Evolutionary conservation across 345 rosid genomes (phyloP).

Genomic region (Sonneratia alba): DNA sequence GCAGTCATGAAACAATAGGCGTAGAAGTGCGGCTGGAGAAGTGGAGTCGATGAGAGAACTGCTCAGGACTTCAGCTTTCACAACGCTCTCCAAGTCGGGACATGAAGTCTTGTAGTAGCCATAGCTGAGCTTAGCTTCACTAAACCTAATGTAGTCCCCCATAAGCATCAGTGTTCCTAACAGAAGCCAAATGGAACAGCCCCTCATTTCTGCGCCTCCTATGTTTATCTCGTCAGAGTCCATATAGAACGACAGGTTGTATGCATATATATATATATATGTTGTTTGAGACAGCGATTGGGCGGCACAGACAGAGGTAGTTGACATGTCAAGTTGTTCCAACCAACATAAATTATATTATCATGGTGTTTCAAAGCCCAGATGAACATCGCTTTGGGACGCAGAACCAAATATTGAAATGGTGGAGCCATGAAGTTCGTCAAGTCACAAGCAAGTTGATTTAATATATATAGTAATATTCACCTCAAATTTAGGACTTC

Average conservation of each 20-base stretch:
- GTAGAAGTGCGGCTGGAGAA: slow-evolving; percentile 21
- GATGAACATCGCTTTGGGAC: too few relatives aligned
- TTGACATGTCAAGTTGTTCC: not conserved
- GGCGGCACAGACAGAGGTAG: not conserved
- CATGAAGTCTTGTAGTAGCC: slow-evolving; percentile 23
- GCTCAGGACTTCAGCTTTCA: slow-evolving; percentile 14
- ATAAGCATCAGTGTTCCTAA: slow-evolving; percentile 7
- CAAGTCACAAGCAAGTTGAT: too few relatives aligned
- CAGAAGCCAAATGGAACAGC: not conserved
- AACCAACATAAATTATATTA: not conserved
- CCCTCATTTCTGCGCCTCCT: slow-evolving; percentile 4
- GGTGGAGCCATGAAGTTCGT: too few relatives aligned
- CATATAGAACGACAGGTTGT: not conserved
- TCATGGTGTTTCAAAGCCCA: too few relatives aligned
- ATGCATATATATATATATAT: not conserved
- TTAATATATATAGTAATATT: too few relatives aligned
- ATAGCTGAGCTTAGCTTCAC: slow-evolving; percentile 21
- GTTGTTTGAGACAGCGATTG: not conserved
- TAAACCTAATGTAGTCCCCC: slow-evolving; percentile 9
- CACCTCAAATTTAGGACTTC: too few relatives aligned
- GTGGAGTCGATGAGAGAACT: slow-evolving; percentile 15
- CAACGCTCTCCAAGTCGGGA: slow-evolving; percentile 20
- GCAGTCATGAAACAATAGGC: slow-evolving; percentile 32
- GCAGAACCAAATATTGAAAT: too few relatives aligned
- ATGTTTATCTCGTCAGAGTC: not conserved